Base-by-base conservation (phyloP, 495 filamentous ascomycete genomes). In the Clohesyomyces aquaticus region DNA sequence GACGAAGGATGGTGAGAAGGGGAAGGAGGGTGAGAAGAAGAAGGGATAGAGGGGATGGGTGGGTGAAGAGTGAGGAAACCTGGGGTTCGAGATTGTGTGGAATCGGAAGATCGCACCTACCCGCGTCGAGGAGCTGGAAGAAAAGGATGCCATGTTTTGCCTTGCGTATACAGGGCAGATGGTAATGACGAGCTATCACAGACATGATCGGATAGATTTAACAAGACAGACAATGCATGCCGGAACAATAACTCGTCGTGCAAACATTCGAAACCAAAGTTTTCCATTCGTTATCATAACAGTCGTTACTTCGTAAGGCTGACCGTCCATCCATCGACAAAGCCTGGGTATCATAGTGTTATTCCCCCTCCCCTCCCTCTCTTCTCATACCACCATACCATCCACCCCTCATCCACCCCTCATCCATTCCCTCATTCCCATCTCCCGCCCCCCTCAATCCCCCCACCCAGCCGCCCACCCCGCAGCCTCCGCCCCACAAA, bases 391-490 rank as follows among this genome's bases (percentile, higher is more conserved):
- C 4, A 6, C 43, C 22, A 21, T 21, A 47, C 8, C n/a, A 14
- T 4, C n/a, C 6, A 18, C 16, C n/a, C 16, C n/a, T 6, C 22
- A 9, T 6, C 22, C 6, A 49, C 1, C 9, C 4, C 9, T 49
- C 46, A 19, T 23, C 18, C 3, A 10, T 25, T 11, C 27, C 18
- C 3, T 21, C 18, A 19, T 49, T 25, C 46, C 16, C 46, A 21
- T 49, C 16, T 27, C 26, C 29, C 1, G 22, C 9, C 23, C 23
- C 19, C 14, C 23, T 65, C 48, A 65, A 59, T 60, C 49, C 35
- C 57, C 68, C 65, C 87, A 82, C 59, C 89, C 89, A 41, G 82
- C 88, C 70, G 85, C 88, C 81, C 89, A 83, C 21, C 88, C 93
- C 18, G 88, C 91, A 79, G 89, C 78, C 78, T 92, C 89, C 68